Conservation (phyloP, 352 stramenopile genomes). For the Pythium biforme region DNA sequence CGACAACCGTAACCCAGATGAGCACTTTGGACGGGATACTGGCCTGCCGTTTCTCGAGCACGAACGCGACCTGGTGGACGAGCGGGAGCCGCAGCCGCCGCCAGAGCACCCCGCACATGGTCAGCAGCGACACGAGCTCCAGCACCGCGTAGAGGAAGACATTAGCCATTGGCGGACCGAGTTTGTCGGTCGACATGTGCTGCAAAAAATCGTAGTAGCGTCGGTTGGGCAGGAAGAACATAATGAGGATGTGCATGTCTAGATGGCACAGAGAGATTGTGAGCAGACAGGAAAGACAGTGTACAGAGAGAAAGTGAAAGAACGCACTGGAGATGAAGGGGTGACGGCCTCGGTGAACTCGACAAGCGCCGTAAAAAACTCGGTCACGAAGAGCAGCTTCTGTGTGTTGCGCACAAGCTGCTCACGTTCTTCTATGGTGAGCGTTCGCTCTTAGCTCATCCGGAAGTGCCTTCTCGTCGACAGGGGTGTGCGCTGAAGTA, state of each 20-base stretch:
- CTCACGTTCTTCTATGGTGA: neutral
- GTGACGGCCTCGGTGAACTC: slow-evolving; percentile 34
- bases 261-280: too few relatives aligned
- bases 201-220: slow-evolving; percentile 28
- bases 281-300: too few relatives aligned
- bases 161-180: slow-evolving; percentile 11
- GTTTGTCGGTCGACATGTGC: slow-evolving; percentile 5
- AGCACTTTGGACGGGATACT: slow-evolving; percentile 32
- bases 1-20: slow-evolving; percentile 24
- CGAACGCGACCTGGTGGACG: slow-evolving; percentile 34
- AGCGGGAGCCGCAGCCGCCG: slow-evolving; percentile 23
- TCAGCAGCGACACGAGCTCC: slow-evolving; percentile 26
- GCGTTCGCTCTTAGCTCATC: neutral
- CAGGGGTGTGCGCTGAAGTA: neutral
- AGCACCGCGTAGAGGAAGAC: slow-evolving; percentile 27
- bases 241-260: slow-evolving; percentile 25
- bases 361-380: slow-evolving; percentile 26
- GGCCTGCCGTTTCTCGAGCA: slow-evolving; percentile 32
- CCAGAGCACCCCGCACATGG: slow-evolving; percentile 28
- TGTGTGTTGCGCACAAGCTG: slow-evolving; percentile 6
- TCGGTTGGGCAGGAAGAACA: slow-evolving; percentile 18
- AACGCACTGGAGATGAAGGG: slow-evolving; percentile 27
- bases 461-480: neutral
- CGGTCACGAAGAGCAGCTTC: slow-evolving; percentile 25
- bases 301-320: neutral